Evolutionary conservation across 257 asterid genomes (phyloP), one percentile per base, ranked within the genome.

Genomic region (Nicotiana tomentosiformis): DNA sequence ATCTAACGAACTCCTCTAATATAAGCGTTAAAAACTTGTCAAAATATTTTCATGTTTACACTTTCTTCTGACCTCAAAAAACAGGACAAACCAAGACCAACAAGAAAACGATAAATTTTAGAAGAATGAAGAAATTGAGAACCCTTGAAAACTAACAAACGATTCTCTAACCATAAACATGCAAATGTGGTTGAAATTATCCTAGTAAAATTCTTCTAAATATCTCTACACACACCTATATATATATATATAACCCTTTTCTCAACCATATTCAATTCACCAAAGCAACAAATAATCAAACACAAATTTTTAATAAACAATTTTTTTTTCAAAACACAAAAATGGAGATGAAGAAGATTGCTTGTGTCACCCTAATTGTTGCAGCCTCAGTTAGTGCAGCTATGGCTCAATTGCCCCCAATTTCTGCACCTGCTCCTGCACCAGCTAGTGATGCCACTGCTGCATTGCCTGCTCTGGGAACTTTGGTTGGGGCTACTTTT

Each of bases 301-400:
- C 20, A 74, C 4, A 46, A 70, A 60, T 7, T 46, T 20, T 35
- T 37, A 5, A 70, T 0, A 46, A 14, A 74, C 4, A 20, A 0
- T 2, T 30, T 23, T 35, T 23, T 49, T n/a, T 10, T 0, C 0
- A 32, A 17, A 0, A 9, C 12, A 78, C 4, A 46, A 53, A 30
- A 18, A 87, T 85, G 90, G 88, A 88, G 86, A 88, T 88, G 89
- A 88, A 86, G 88, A 88, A 88, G 88, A 86, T 86, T 77, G 79
- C 85, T 79, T 83, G 84, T 82, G 86, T 78, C 4, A 74, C 65
- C 82, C 82, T 88, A 10, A 70, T 83, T 8, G 87, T 66, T 7
- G 86, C 91, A 33, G 88, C 87, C 85, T 86, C 89, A 86, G 58
- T 86, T 80, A 86, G 84, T 67, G 87, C 86, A 49, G 88, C 60